Evolutionary conservation across 305 asterid genomes (phyloP).

Genomic region (Fraxinus nigra): DNA sequence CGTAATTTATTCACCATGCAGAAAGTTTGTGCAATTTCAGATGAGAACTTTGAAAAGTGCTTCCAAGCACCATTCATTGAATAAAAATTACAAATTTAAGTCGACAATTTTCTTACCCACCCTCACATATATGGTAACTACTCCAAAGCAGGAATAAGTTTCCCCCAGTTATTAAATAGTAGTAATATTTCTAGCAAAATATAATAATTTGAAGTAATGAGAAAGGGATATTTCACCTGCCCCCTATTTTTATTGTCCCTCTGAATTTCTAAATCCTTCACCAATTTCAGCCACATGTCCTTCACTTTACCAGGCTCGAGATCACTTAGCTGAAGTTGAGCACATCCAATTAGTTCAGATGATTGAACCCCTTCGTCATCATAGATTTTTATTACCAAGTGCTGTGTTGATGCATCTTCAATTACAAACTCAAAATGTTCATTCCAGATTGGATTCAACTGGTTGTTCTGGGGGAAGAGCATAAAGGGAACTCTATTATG

Average conservation of each 20-base stretch:
- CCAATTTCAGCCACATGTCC: conserved; percentile 86
- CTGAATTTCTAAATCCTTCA: conserved; percentile 90
- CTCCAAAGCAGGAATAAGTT: conserved; percentile 4
- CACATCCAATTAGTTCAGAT: conserved; percentile 83
- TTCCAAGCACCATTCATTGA: conserved; percentile 5
- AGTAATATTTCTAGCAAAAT: neutral
- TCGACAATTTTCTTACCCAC: conserved; percentile 6
- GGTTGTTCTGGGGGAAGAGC: conserved; percentile 59
- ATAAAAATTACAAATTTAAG: conserved; percentile 4
- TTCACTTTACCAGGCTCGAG: conserved; percentile 94
- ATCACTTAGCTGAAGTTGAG: conserved; percentile 62
- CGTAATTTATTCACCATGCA: neutral
- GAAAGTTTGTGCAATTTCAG: neutral
- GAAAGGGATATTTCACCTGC: conserved; percentile 44
- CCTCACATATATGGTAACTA: neutral
- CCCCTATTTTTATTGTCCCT: conserved; percentile 90
- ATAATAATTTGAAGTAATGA: conserved; percentile 6
- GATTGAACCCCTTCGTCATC: conserved; percentile 92
- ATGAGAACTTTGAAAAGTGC: neutral
- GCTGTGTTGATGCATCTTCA: conserved; percentile 77
- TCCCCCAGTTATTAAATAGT: conserved; percentile 2
- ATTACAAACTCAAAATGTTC: conserved; percentile 89
- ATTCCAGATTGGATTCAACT: conserved; percentile 90
- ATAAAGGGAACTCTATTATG: conserved; percentile 12
- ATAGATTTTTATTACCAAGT: conserved; percentile 69